These are phyloP conservation scores for Tuber borchii DNA, from an alignment of 495 filamentous ascomycete species.

Conservation along the genomic window DNA sequence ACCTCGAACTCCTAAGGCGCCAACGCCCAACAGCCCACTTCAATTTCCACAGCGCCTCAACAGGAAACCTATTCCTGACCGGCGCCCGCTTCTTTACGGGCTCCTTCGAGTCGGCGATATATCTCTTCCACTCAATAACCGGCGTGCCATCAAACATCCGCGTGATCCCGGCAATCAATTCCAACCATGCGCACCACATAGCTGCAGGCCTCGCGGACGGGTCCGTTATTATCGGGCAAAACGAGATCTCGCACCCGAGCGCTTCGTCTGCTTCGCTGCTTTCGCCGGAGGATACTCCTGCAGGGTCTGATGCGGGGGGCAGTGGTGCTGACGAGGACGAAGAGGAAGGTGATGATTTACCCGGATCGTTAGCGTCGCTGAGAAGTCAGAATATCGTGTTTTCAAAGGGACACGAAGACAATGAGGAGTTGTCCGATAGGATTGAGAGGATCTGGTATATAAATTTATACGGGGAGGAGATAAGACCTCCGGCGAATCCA, in stretches of 20 bases:
- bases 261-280: conserved; percentile 10
- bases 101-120: conserved; percentile 74
- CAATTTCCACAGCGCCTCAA: conserved; percentile 78
- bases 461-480: conserved; percentile 89
- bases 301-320: conserved; percentile 39
- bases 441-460: conserved; percentile 93
- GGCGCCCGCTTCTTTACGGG: conserved; percentile 75
- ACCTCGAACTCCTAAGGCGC: conserved; percentile 85
- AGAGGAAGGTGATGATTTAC: conserved; percentile 74
- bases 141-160: conserved; percentile 64
- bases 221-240: conserved; percentile 79
- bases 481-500: conserved; percentile 71
- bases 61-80: conserved; percentile 92
- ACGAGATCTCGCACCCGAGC: conserved; percentile 82
- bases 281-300: conserved; percentile 16
- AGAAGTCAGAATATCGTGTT: conserved; percentile 73
- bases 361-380: conserved; percentile 72
- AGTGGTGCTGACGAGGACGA: conserved; percentile 36
- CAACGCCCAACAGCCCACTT: conserved; percentile 70
- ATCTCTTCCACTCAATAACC: conserved; percentile 73
- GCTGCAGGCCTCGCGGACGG: conserved; percentile 71
- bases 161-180: conserved; percentile 85
- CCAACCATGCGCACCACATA: conserved; percentile 91
- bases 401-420: conserved; percentile 54
- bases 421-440: conserved; percentile 64